Percentiles rank a stretch among this genome's conserved stretches.
These are phyloP conservation scores for Posidonia oceanica DNA, from an alignment of 116 monocot species.

Conservation along the genomic window DNA sequence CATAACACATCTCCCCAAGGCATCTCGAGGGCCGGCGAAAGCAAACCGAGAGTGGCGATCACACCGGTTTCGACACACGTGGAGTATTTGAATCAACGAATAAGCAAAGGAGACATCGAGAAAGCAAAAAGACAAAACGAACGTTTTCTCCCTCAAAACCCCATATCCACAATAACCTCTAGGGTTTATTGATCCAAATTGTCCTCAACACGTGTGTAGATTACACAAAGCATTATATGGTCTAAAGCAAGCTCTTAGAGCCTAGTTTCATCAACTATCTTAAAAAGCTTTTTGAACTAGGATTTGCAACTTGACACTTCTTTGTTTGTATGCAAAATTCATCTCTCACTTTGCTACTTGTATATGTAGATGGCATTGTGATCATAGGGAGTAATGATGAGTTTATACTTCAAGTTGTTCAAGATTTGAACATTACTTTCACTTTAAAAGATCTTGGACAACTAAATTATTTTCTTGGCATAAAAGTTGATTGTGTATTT, in stretches of 20 bases:
- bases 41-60: too few species aligned
- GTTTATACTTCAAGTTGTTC: not conserved
- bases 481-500: not conserved
- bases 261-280: not conserved
- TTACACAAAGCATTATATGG: conserved; percentile 1
- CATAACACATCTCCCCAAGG: too few species aligned
- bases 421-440: not conserved
- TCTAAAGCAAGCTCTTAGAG: conserved; percentile 3
- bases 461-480: not conserved
- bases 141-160: too few species aligned
- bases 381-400: not conserved
- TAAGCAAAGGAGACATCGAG: too few species aligned
- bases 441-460: not conserved
- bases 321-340: not conserved
- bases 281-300: not conserved
- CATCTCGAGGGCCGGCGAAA: too few species aligned
- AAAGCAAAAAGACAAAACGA: too few species aligned
- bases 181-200: not conserved
- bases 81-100: too few species aligned
- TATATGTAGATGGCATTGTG: not conserved
- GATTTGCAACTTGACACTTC: not conserved
- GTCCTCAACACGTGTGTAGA: not conserved
- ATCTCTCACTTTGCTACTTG: not conserved
- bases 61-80: too few species aligned
- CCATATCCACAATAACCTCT: too few species aligned